Conservation (phyloP, 2,329 filamentous ascomycete species). For the Fusarium xylarioides region DNA sequence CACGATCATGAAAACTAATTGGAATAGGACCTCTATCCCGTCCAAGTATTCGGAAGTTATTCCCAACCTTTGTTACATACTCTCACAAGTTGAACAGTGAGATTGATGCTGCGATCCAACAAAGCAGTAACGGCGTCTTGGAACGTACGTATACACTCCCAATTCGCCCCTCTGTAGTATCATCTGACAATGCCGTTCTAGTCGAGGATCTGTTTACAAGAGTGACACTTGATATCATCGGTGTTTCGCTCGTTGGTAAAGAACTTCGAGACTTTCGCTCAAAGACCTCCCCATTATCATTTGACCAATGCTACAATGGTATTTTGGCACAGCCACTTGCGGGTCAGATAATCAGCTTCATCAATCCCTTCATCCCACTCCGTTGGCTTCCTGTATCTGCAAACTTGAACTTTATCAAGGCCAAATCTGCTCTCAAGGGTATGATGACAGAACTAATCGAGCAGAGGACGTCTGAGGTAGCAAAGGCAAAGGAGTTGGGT, state of each 20-base stretch:
- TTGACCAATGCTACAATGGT: constrained; percentile 17
- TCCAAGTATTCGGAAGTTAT: constrained; percentile 1
- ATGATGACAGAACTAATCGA: constrained; percentile 26
- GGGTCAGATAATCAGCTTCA: constrained; percentile 16
- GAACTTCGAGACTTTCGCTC: constrained; percentile 12
- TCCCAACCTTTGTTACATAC: not conserved
- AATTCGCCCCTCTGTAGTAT: no score
- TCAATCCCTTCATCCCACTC: constrained; percentile 15
- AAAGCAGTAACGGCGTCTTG: not conserved
- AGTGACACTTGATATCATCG: constrained; percentile 21
- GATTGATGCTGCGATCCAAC: not conserved
- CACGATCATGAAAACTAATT: not conserved
- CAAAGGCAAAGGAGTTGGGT: not conserved
- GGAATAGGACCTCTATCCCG: constrained; percentile 1
- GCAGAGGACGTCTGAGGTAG: constrained; percentile 3
- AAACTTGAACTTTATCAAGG: constrained; percentile 9
- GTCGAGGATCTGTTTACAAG: not conserved
- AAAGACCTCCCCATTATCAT: not conserved
- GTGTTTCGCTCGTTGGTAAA: not conserved
- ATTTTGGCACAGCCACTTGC: constrained; percentile 11
- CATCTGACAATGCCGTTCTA: accelerated
- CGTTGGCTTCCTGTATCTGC: constrained; percentile 17
- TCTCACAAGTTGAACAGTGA: not conserved
- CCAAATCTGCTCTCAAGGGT: constrained; percentile 1
- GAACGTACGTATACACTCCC: no score